Conservation (phyloP, 176 grass and related monocot species). For the Hyparrhenia diplandra region DNA sequence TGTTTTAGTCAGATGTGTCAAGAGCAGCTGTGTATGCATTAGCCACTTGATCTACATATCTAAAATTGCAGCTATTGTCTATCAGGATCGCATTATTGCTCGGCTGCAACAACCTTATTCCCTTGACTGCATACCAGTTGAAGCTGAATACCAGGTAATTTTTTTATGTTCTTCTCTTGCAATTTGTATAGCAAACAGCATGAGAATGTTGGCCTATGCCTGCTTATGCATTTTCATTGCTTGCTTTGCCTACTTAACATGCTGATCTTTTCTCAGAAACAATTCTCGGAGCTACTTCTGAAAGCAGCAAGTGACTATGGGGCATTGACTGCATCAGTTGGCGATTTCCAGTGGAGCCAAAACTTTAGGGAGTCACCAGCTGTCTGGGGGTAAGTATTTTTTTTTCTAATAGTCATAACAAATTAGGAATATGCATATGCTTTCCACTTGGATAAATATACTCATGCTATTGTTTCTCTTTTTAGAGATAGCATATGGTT, state of each 20-base stretch:
- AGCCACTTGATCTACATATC: background rate
- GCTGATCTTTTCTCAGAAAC: slow-evolving; percentile 57
- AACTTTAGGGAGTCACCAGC: slow-evolving; percentile 95
- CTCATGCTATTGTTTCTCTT: background rate
- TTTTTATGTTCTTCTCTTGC: background rate
- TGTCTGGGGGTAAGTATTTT: slow-evolving; percentile 94
- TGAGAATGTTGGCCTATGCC: background rate
- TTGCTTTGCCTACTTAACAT: background rate
- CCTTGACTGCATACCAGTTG: slow-evolving; percentile 97
- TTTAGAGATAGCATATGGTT: background rate
- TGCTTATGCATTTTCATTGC: background rate
- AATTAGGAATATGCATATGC: background rate
- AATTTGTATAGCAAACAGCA: background rate
- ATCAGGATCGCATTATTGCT: slow-evolving; percentile 96
- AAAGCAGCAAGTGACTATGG: slow-evolving; percentile 97
- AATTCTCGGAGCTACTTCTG: slow-evolving; percentile 96
- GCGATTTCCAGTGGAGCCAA: slow-evolving; percentile 98
- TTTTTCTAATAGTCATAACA: background rate
- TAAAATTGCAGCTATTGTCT: slow-evolving; percentile 25
- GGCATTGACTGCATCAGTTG: slow-evolving; percentile 76
- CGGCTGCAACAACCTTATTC: slow-evolving; percentile 97
- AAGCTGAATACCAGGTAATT: slow-evolving; percentile 95
- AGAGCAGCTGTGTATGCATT: background rate
- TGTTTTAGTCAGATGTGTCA: background rate
- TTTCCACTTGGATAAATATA: background rate